A percentile compares a stretch with the other conserved stretches of the same genome.
Conservation (phyloP, 208 protist genomes). For the Acanthamoeba castellanii region DNA sequence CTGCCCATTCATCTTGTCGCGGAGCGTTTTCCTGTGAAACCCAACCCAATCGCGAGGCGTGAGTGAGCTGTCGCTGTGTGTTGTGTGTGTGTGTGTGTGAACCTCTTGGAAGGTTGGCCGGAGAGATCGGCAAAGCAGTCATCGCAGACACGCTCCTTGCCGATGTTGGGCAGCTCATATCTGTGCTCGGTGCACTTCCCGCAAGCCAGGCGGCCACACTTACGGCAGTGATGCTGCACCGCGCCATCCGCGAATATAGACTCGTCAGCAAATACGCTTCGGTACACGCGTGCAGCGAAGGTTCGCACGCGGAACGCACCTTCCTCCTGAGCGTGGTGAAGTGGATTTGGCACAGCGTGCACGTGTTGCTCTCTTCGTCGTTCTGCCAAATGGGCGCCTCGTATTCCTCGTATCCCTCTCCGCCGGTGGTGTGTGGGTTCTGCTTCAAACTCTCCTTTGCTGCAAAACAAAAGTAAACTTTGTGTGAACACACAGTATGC, state of each 20-base stretch:
- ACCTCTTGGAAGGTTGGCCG: conserved; percentile 37
- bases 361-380: conserved; percentile 45
- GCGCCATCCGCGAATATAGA: too few relatives aligned
- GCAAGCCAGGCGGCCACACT: conserved; percentile 61
- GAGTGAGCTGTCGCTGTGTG: too few relatives aligned
- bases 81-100: too few relatives aligned
- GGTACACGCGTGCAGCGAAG: neutral
- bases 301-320: neutral
- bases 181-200: conserved; percentile 64
- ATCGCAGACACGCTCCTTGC: conserved; percentile 74
- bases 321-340: conserved; percentile 58
- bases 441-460: conserved; percentile 60
- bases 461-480: neutral
- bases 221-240: conserved; percentile 69
- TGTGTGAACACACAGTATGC: neutral
- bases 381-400: conserved; percentile 70
- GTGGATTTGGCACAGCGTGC: conserved; percentile 48
- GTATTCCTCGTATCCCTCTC: conserved; percentile 65
- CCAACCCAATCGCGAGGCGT: neutral
- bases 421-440: conserved; percentile 54
- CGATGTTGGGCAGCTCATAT: conserved; percentile 71
- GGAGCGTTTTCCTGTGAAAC: neutral
- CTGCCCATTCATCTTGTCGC: neutral
- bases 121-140: conserved; percentile 71
- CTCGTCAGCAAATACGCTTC: too few relatives aligned